A percentile compares a stretch with the other conserved stretches of the same genome.
Conservation (phyloP, 306 rosid genomes). For the Dalbergia oliveri region DNA sequence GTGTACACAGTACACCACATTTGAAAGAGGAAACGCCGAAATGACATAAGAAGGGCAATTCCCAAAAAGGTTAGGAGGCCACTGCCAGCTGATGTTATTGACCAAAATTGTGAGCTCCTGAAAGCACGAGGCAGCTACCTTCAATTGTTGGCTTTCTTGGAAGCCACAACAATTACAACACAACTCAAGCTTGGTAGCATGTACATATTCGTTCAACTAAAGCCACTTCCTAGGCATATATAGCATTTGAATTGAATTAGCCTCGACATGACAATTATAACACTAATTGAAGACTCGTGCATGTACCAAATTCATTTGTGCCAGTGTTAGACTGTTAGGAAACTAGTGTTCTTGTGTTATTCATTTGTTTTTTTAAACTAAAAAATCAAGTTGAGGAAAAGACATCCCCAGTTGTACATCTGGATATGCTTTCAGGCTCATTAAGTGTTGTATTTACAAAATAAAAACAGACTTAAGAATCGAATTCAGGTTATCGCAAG, state of each 20-base stretch:
- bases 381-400: no score
- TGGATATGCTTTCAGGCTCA: no score
- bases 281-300: neutral
- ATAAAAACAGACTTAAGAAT: no score
- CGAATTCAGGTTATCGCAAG: neutral
- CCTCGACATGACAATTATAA: neutral
- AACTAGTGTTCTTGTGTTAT: neutral
- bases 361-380: neutral
- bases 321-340: neutral
- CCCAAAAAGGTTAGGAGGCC: neutral
- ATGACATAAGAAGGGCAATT: neutral
- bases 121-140: constrained; percentile 19
- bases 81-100: neutral
- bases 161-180: neutral
- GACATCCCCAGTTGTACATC: no score
- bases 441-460: no score
- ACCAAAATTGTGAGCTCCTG: constrained; percentile 3
- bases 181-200: neutral
- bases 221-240: neutral
- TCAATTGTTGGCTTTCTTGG: constrained; percentile 25
- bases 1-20: neutral
- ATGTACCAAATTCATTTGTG: neutral
- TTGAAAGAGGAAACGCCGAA: constrained; percentile 16
- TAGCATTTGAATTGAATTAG: neutral
- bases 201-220: no score